A percentile compares a stretch with the other conserved stretches of the same genome.
phyloP scores from a whole-genome alignment of 108 stramenopile genomes.

The Pelagomonas calceolata region DNA sequence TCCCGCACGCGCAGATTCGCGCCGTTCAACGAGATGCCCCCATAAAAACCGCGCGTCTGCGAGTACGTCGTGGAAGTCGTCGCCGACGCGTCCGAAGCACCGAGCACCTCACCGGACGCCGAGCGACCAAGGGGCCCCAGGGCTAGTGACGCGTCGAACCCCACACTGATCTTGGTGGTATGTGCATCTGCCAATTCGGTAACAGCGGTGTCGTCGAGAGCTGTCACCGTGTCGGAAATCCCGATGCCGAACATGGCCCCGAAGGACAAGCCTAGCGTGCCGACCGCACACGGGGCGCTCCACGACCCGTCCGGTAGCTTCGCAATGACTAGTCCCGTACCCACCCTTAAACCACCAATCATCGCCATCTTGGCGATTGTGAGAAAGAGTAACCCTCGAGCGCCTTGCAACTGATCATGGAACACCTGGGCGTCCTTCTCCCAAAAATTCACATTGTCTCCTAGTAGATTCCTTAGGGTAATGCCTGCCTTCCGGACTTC shows the following conservation, averaged over 20 bases:
- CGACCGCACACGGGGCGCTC: slow-evolving; percentile 78
- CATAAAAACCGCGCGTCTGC: slow-evolving; percentile 80
- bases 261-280: slow-evolving; percentile 65
- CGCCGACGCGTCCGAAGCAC: slow-evolving; percentile 15
- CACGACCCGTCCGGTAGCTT: slow-evolving; percentile 30
- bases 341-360: slow-evolving; percentile 10
- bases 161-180: slow-evolving; percentile 28
- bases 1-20: slow-evolving; percentile 64
- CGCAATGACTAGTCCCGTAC: slow-evolving; percentile 24
- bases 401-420: slow-evolving; percentile 6
- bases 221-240: slow-evolving; percentile 23
- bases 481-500: neutral
- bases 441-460: neutral
- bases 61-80: slow-evolving; percentile 81
- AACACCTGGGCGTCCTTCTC: neutral
- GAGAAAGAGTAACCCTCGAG: slow-evolving; percentile 16
- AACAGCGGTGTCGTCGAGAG: neutral
- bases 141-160: slow-evolving; percentile 75
- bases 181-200: neutral
- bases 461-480: neutral
- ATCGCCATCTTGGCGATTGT: slow-evolving; percentile 24
- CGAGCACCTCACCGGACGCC: slow-evolving; percentile 59
- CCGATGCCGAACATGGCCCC: slow-evolving; percentile 37
- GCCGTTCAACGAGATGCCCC: slow-evolving; percentile 82
- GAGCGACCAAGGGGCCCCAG: slow-evolving; percentile 82